These are phyloP conservation scores for Phytophthora chlamydospora DNA, from an alignment of 352 stramenopile genomes.

Conservation along the genomic window DNA sequence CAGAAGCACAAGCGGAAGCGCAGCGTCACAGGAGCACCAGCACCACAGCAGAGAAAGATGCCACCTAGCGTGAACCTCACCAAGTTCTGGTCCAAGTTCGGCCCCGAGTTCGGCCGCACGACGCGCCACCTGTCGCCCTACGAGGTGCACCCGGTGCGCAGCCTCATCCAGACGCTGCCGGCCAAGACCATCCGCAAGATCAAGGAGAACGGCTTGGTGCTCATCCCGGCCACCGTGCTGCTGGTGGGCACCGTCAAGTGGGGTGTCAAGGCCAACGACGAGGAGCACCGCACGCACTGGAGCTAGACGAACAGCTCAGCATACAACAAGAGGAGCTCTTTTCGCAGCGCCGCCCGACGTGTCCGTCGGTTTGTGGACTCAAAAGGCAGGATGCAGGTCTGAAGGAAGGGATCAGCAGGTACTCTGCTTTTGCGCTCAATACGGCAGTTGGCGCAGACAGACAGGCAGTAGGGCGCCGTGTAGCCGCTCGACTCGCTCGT, in stretches of 20 bases:
- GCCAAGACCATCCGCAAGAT: slow-evolving; percentile 85
- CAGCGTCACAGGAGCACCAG: slow-evolving; percentile 20
- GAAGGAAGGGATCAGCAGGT: slow-evolving; percentile 3
- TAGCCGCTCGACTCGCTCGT: slow-evolving; percentile 11
- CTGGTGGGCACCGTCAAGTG: slow-evolving; percentile 79
- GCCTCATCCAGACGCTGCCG: slow-evolving; percentile 72
- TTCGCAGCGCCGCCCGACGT: background rate
- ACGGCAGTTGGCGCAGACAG: slow-evolving; percentile 4
- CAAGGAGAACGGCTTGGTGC: slow-evolving; percentile 75
- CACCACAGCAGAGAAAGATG: slow-evolving; percentile 43
- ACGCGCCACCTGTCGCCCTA: slow-evolving; percentile 77
- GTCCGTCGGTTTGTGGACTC: background rate
- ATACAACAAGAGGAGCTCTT: slow-evolving; percentile 8
- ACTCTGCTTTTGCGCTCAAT: background rate
- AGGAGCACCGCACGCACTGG: slow-evolving; percentile 82
- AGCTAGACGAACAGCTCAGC: slow-evolving; percentile 42
- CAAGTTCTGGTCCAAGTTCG: slow-evolving; percentile 84
- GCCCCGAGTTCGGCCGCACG: slow-evolving; percentile 60
- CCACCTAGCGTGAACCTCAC: slow-evolving; percentile 48
- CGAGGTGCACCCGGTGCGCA: slow-evolving; percentile 68
- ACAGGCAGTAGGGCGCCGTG: slow-evolving; percentile 5
- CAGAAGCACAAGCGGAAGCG: slow-evolving; percentile 33
- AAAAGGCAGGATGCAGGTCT: slow-evolving; percentile 5
- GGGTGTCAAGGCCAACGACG: slow-evolving; percentile 74
- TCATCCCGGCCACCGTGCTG: slow-evolving; percentile 67